Conservation (phyloP, 495 filamentous ascomycete species). For the Evernia prunastri region DNA sequence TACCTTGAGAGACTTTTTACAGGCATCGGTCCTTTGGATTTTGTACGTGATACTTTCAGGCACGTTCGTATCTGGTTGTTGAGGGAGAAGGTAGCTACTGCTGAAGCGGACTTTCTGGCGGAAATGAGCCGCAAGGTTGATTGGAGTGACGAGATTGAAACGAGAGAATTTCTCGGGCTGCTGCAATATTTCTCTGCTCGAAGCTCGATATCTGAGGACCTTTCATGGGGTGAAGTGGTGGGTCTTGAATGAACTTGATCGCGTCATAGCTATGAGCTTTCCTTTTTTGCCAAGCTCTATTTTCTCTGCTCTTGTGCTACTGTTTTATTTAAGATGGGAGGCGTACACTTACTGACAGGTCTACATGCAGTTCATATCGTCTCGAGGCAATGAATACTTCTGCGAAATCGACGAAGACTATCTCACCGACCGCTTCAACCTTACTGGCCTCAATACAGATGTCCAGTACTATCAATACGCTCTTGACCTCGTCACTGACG, state of each 20-base stretch:
- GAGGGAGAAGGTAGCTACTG: neutral
- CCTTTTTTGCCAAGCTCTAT: neutral
- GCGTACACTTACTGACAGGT: constrained; percentile 1
- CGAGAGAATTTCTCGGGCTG: neutral
- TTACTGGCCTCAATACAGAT: constrained; percentile 94
- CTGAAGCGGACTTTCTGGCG: neutral
- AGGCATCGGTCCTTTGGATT: neutral
- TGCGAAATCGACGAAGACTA: constrained; percentile 99
- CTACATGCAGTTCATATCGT: constrained; percentile 77
- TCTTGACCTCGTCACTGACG: constrained; percentile 97
- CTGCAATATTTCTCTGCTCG: neutral
- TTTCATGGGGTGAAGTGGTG: neutral
- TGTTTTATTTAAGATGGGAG: neutral
- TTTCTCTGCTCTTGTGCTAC: neutral
- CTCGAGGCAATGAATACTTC: constrained; percentile 97
- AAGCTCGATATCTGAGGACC: neutral
- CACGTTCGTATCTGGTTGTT: neutral
- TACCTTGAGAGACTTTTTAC: neutral
- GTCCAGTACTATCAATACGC: constrained; percentile 99
- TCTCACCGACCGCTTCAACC: constrained; percentile 94
- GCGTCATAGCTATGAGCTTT: neutral
- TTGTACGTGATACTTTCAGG: neutral
- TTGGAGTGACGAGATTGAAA: neutral
- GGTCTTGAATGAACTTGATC: neutral
- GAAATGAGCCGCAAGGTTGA: neutral